Evolutionary conservation across 148 eudicot species (phyloP).

Genomic region (Simmondsia chinensis): DNA sequence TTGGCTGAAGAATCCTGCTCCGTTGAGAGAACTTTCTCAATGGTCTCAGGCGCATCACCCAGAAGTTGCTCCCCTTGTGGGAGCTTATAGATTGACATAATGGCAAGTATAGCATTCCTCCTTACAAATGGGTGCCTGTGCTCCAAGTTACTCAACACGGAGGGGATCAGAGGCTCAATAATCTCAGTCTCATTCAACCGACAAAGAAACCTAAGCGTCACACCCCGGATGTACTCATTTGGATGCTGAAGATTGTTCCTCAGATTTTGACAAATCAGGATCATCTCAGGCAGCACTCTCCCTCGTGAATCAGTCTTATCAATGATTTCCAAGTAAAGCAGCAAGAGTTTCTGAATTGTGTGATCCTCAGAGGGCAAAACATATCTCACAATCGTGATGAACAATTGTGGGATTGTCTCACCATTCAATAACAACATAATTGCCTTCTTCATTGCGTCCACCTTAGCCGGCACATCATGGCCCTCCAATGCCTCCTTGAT

Average conservation of each 20-base stretch:
- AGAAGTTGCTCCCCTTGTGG: conserved; percentile 73
- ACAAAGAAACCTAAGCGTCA: conserved; percentile 68
- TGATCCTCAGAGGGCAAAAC: conserved; percentile 77
- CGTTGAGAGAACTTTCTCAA: conserved; percentile 56
- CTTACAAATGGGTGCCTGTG: conserved; percentile 66
- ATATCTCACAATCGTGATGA: conserved; percentile 65
- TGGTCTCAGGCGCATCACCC: conserved; percentile 61
- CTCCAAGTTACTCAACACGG: conserved; percentile 53
- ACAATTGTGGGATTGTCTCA: conserved; percentile 64
- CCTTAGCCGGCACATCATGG: conserved; percentile 46
- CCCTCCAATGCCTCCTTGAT: conserved; percentile 79
- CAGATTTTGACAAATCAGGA: conserved; percentile 66
- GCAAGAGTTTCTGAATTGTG: conserved; percentile 56
- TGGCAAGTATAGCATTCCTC: conserved; percentile 70
- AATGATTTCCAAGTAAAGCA: conserved; percentile 66
- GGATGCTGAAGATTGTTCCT: conserved; percentile 69
- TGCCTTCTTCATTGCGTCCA: conserved; percentile 75
- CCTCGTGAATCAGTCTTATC: conserved; percentile 77
- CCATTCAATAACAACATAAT: conserved; percentile 71
- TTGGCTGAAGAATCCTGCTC: conserved; percentile 83
- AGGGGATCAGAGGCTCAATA: conserved; percentile 67
- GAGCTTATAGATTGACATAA: conserved; percentile 67
- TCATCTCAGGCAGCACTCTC: conserved; percentile 62
- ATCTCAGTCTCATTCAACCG: conserved; percentile 63
- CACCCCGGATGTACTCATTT: conserved; percentile 76